These are phyloP conservation scores for Metschnikowia vanudenii DNA, from an alignment of 805 yeast species.

Conservation along the genomic window DNA sequence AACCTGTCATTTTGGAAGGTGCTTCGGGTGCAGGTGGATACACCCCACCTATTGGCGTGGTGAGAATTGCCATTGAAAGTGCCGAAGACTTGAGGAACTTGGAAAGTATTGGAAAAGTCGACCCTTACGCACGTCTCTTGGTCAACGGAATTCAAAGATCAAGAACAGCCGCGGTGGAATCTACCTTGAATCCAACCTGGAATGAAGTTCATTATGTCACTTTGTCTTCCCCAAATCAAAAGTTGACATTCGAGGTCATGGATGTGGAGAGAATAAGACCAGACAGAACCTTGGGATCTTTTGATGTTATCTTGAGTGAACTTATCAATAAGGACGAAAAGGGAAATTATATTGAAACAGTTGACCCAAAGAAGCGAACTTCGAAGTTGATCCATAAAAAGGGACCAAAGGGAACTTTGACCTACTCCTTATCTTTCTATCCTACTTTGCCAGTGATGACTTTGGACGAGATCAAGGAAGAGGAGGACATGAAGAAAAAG, in stretches of 20 bases:
- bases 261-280: constrained; percentile 77
- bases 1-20: constrained; percentile 71
- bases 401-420: constrained; percentile 80
- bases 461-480: constrained; percentile 65
- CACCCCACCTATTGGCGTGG: constrained; percentile 92
- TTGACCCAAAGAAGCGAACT: constrained; percentile 54
- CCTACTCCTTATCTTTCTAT: constrained; percentile 75
- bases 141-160: constrained; percentile 74
- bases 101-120: constrained; percentile 86
- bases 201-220: constrained; percentile 81
- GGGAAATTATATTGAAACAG: constrained; percentile 56
- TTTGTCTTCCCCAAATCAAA: constrained; percentile 79
- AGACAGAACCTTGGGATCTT: constrained; percentile 85
- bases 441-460: constrained; percentile 80
- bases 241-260: constrained; percentile 83
- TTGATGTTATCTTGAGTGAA: constrained; percentile 65
- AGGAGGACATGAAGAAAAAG: constrained; percentile 33
- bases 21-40: constrained; percentile 76
- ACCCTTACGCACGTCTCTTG: constrained; percentile 83
- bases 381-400: constrained; percentile 68
- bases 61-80: constrained; percentile 66
- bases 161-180: constrained; percentile 68
- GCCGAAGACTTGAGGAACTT: constrained; percentile 79
- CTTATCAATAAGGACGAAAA: constrained; percentile 68
- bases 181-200: constrained; percentile 79